Percentiles rank a stretch among this genome's conserved stretches.
These are phyloP conservation scores for Aspergillus sp. DNA, from an alignment of 2,329 filamentous ascomycete genomes.

Conservation along the genomic window DNA sequence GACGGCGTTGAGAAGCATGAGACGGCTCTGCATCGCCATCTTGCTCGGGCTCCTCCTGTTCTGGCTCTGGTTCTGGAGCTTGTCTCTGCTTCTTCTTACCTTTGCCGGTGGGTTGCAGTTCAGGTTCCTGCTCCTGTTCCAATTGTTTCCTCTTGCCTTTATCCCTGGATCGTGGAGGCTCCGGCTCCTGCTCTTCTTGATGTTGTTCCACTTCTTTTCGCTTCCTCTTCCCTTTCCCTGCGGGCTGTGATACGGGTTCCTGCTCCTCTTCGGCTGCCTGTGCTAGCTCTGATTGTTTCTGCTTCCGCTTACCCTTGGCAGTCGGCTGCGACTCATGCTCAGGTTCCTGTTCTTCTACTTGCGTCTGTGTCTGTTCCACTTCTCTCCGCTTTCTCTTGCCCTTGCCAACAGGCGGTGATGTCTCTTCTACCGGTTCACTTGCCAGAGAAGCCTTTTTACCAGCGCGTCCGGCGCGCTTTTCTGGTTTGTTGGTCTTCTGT, in stretches of 20 bases:
- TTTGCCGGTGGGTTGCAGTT: conserved; percentile 4
- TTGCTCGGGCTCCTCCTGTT: conserved; percentile 11
- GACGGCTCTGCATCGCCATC: conserved; percentile 1
- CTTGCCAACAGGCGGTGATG: not conserved
- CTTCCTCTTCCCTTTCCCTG: not conserved
- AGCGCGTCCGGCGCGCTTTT: conserved; percentile 16
- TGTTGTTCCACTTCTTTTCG: not conserved
- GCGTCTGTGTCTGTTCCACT: not conserved
- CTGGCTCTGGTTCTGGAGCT: conserved; percentile 3
- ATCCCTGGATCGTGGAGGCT: not conserved
- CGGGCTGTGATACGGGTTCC: not conserved
- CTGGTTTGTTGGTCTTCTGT: conserved; percentile 8
- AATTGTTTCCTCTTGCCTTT: conserved; percentile 1
- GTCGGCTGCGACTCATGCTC: not conserved
- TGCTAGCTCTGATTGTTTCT: not conserved
- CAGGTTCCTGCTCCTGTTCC: conserved; percentile 7
- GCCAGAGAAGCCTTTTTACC: conserved; percentile 2
- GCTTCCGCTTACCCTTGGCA: not conserved
- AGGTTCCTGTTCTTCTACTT: not conserved
- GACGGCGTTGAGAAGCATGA: conserved; percentile 12
- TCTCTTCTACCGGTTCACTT: conserved; percentile 1
- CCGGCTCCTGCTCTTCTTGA: conserved; percentile 1
- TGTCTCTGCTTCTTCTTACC: not conserved
- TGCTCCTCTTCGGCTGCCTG: not conserved
- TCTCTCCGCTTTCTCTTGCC: not conserved